Evolutionary conservation across 2,329 filamentous ascomycete genomes (phyloP).

Genomic region (Sporothrix schenckii): DNA sequence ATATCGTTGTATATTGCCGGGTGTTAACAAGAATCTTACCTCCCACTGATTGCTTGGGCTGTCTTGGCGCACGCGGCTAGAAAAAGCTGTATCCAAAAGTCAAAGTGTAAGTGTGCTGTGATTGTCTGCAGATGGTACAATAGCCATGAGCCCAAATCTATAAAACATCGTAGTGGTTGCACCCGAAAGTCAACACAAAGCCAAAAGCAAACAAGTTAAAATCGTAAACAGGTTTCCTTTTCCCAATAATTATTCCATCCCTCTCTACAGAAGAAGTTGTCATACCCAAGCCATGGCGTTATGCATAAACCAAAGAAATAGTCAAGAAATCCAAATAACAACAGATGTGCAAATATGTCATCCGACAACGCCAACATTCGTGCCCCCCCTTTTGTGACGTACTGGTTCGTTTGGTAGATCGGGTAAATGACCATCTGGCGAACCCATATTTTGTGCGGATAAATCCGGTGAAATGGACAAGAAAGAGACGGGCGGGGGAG

Average conservation of each 20-base stretch:
- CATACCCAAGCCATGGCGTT: constrained; percentile 12
- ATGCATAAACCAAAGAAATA: not conserved
- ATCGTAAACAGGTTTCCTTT: not conserved
- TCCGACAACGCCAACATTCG: not conserved
- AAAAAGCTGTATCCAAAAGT: not conserved
- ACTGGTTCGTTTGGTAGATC: constrained; percentile 8
- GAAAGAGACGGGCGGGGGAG: not conserved
- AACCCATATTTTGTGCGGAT: not conserved
- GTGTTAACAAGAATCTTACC: constrained; percentile 13
- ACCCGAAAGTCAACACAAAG: not conserved
- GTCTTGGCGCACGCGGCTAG: constrained; percentile 1
- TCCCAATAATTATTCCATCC: not conserved
- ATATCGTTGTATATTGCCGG: constrained; percentile 25
- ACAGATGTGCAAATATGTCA: not conserved
- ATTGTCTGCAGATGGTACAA: not conserved
- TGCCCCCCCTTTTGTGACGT: not conserved
- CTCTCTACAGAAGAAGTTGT: too few relatives aligned
- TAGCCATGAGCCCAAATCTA: not conserved
- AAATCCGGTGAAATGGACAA: constrained; percentile 16
- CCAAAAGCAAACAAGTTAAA: not conserved
- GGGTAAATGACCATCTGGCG: not conserved
- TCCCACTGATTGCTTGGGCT: not conserved
- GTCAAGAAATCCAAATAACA: not conserved
- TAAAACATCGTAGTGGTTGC: not conserved
- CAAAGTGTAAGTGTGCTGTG: not conserved